A percentile compares a stretch with the other conserved stretches of the same genome.
These are phyloP conservation scores for Podospora pseudocomata DNA, from an alignment of 495 filamentous ascomycete species.

Conservation along the genomic window DNA sequence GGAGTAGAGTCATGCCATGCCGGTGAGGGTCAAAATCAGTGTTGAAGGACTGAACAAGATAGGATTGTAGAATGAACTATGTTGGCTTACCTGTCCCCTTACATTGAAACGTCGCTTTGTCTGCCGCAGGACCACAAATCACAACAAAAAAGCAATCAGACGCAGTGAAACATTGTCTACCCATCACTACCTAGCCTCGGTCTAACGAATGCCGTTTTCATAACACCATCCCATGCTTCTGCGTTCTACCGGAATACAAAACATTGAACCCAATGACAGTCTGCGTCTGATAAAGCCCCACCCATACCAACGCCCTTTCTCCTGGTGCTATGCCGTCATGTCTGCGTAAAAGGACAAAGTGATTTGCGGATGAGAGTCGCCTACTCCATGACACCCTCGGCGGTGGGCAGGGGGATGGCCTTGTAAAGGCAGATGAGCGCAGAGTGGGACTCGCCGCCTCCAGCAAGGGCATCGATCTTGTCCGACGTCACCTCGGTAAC, in stretches of 20 bases:
- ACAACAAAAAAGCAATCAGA: too few species aligned
- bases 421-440: constrained; percentile 90
- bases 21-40: too few species aligned
- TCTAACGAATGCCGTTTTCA: background rate
- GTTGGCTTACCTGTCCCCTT: too few species aligned
- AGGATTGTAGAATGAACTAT: too few species aligned
- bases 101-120: too few species aligned
- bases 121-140: too few species aligned
- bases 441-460: constrained; percentile 94
- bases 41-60: too few species aligned
- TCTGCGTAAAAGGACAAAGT: background rate
- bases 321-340: background rate
- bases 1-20: too few species aligned
- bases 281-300: background rate
- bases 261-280: background rate
- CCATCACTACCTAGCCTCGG: background rate
- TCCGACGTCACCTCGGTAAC: constrained; percentile 88
- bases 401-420: constrained; percentile 62
- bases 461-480: constrained; percentile 84
- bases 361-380: background rate
- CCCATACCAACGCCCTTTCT: background rate
- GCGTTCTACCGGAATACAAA: constrained; percentile 1
- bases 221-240: background rate
- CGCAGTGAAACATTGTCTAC: background rate
- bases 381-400: constrained; percentile 38